These are phyloP conservation scores for Mucor plumbeus DNA, from an alignment of 371 early-diverging fungal genomes.

Conservation along the genomic window DNA sequence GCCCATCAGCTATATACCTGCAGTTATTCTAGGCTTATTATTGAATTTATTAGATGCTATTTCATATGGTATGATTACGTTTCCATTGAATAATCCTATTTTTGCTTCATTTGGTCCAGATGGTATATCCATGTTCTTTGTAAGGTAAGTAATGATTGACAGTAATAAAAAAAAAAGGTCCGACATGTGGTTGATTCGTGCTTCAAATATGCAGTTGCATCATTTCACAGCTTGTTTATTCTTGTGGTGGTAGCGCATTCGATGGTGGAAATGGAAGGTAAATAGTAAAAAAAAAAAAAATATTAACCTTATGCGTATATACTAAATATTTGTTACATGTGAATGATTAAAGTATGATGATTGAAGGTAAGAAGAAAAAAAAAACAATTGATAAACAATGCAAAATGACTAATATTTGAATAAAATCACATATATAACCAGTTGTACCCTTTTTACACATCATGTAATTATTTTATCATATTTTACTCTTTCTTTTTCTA, in stretches of 20 bases:
- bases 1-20: constrained; percentile 78
- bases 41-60: constrained; percentile 93
- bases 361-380: constrained; percentile 72
- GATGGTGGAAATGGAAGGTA: constrained; percentile 88
- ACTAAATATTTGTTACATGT: not conserved
- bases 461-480: constrained; percentile 63
- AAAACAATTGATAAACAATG: no score
- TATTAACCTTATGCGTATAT: not conserved
- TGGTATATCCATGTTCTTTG: constrained; percentile 94
- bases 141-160: constrained; percentile 59
- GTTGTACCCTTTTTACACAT: constrained; percentile 91
- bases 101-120: constrained; percentile 85
- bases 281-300: no score
- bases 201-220: constrained; percentile 62
- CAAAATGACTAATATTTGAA: not conserved
- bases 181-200: not conserved
- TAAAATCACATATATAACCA: constrained; percentile 8
- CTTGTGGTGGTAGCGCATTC: constrained; percentile 86
- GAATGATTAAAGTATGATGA: constrained; percentile 77
- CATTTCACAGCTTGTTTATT: constrained; percentile 84
- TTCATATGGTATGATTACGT: constrained; percentile 93
- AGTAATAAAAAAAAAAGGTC: not conserved
- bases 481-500: not conserved
- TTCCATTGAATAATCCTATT: constrained; percentile 79
- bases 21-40: constrained; percentile 87